These are phyloP conservation scores for Candida nitratophila DNA, from an alignment of 805 yeast species.

Conservation along the genomic window DNA sequence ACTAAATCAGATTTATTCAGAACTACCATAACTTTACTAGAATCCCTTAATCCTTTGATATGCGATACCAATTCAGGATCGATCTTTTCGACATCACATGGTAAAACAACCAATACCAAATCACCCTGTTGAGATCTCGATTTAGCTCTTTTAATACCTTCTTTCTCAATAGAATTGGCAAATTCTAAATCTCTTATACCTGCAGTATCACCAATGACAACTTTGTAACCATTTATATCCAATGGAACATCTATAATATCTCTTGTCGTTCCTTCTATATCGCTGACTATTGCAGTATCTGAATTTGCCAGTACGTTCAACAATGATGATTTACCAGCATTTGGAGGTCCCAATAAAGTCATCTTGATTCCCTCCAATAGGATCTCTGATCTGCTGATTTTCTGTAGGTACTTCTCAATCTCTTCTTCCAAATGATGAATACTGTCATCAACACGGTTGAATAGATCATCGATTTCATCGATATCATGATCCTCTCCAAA, in stretches of 20 bases:
- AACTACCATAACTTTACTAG: constrained; percentile 33
- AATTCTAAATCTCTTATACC: constrained; percentile 56
- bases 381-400: constrained; percentile 52
- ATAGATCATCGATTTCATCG: constrained; percentile 51
- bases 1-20: constrained; percentile 58
- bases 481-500: constrained; percentile 92
- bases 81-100: constrained; percentile 30
- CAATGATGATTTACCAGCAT: constrained; percentile 91
- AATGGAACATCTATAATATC: constrained; percentile 78
- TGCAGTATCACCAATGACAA: constrained; percentile 86
- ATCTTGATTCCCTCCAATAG: constrained; percentile 67
- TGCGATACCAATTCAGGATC: constrained; percentile 33
- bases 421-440: constrained; percentile 37
- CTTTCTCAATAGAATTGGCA: constrained; percentile 56
- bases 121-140: constrained; percentile 55
- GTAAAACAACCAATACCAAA: constrained; percentile 57
- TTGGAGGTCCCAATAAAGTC: constrained; percentile 83
- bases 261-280: constrained; percentile 89
- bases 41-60: constrained; percentile 23
- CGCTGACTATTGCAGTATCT: constrained; percentile 87
- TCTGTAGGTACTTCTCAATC: constrained; percentile 35
- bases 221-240: constrained; percentile 78
- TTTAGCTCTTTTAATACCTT: constrained; percentile 79
- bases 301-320: constrained; percentile 68
- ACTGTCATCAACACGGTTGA: constrained; percentile 40